phyloP scores from a whole-genome alignment of 1,139 yeast genomes.

The Kurtzmaniella natalensis region DNA sequence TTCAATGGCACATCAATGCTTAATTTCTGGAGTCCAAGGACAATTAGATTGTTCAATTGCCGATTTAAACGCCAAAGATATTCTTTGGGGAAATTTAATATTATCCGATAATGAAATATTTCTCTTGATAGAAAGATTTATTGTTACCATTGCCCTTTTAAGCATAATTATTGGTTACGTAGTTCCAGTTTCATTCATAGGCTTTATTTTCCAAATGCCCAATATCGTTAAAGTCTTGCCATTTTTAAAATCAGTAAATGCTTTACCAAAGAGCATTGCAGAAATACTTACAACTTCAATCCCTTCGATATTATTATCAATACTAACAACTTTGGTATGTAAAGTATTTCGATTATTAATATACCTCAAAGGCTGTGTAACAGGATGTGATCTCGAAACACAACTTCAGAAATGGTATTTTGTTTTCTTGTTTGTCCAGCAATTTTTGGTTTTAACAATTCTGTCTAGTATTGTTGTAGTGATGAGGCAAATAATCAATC shows the following conservation, averaged over 20 bases:
- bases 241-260: slow-evolving; percentile 45
- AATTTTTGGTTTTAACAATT: slow-evolving; percentile 78
- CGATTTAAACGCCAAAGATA: slow-evolving; percentile 55
- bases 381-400: slow-evolving; percentile 54
- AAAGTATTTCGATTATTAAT: slow-evolving; percentile 46
- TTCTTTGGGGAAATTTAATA: slow-evolving; percentile 53
- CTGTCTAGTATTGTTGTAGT: slow-evolving; percentile 76
- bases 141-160: slow-evolving; percentile 41
- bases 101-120: slow-evolving; percentile 28
- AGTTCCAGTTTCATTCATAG: slow-evolving; percentile 68
- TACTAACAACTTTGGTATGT: slow-evolving; percentile 55
- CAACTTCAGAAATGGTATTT: slow-evolving; percentile 68
- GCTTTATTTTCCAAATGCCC: slow-evolving; percentile 62
- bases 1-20: slow-evolving; percentile 50
- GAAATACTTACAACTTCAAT: slow-evolving; percentile 53
- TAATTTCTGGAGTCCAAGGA: slow-evolving; percentile 41
- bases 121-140: slow-evolving; percentile 30
- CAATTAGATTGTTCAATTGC: slow-evolving; percentile 37
- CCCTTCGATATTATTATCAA: slow-evolving; percentile 57
- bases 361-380: slow-evolving; percentile 45
- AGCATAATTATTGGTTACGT: slow-evolving; percentile 57
- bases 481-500: slow-evolving; percentile 57
- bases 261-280: slow-evolving; percentile 49
- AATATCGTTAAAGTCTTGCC: slow-evolving; percentile 50
- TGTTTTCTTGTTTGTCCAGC: slow-evolving; percentile 70